Evolutionary conservation across 140 eudicot genomes (phyloP), one percentile per base, ranked within the genome.

Genomic region (Senecio squalidus): DNA sequence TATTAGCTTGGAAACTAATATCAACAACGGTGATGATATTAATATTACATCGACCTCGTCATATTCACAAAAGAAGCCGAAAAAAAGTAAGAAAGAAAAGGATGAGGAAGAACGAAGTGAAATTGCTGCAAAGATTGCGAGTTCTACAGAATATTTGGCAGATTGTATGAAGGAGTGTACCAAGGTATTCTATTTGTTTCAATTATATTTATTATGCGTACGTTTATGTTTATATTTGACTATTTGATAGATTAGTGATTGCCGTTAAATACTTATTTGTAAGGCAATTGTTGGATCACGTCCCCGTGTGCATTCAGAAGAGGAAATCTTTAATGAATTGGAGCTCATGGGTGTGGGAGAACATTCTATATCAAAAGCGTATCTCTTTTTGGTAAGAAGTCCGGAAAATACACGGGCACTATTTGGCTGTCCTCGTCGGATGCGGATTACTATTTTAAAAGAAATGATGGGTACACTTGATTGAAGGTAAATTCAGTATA

Each of bases 341-440:
- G n/a, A n/a, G n/a, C n/a, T n/a, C n/a, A n/a, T n/a, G n/a, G n/a
- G n/a, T n/a, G n/a, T n/a, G n/a, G n/a, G n/a, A n/a, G n/a, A n/a
- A n/a, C n/a, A n/a, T n/a, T n/a, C n/a, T n/a, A n/a, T n/a, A n/a
- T n/a, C n/a, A n/a, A n/a, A n/a, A n/a, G n/a, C n/a, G n/a, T n/a
- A n/a, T n/a, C n/a, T n/a, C n/a, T n/a, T n/a, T n/a, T n/a, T n/a
- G n/a, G n/a, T n/a, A n/a, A n/a, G n/a, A n/a, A n/a, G n/a, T n/a
- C n/a, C n/a, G n/a, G n/a, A n/a, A n/a, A n/a, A n/a, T n/a, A n/a
- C n/a, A n/a, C n/a, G n/a, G n/a, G n/a, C n/a, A n/a, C n/a, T n/a
- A n/a, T n/a, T n/a, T n/a, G 64, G 36, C 38, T 58, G 36, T 58
- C 38, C 65, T 38, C 30, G 25, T 14, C 22, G 21, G 18, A 58